A percentile compares a stretch with the other conserved stretches of the same genome.
Conservation (phyloP, 257 asterid genomes). For the Salvia rosmarinus region DNA sequence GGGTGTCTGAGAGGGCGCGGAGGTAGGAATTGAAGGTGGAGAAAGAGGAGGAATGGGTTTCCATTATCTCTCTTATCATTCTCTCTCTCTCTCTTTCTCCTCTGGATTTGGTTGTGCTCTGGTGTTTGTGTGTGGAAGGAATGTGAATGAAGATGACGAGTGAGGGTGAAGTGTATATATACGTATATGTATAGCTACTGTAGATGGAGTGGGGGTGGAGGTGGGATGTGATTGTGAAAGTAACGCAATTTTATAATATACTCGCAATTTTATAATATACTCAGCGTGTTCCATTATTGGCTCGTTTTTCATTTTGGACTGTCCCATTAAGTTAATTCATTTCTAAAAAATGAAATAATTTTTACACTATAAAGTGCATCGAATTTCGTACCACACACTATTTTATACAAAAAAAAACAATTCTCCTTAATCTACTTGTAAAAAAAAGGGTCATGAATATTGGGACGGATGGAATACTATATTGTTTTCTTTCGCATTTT, state of each 20-base stretch:
- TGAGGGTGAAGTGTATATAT: not conserved
- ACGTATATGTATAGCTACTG: not conserved
- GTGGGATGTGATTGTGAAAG: not conserved
- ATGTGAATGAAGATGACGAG: not conserved
- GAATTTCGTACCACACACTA: too few relatives aligned
- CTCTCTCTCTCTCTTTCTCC: not conserved
- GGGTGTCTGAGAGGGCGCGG: slow-evolving; percentile 82
- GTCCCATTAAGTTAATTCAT: too few relatives aligned
- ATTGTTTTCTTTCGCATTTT: not conserved
- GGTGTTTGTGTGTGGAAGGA: not conserved
- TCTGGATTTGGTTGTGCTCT: not conserved
- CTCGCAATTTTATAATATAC: too few relatives aligned
- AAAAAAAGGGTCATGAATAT: too few relatives aligned
- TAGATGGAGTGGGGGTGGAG: not conserved
- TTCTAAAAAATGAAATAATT: too few relatives aligned
- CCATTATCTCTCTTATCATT: slow-evolving; percentile 30
- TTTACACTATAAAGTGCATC: too few relatives aligned
- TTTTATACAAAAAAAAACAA: too few relatives aligned
- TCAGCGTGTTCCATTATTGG: too few relatives aligned
- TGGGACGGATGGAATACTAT: too few relatives aligned
- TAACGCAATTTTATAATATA: not conserved
- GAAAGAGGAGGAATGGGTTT: slow-evolving; percentile 57
- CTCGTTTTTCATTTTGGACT: too few relatives aligned
- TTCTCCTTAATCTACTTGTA: too few relatives aligned
- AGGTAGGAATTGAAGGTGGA: slow-evolving; percentile 59